A percentile compares a stretch with the other conserved stretches of the same genome.
Conservation (phyloP, 345 rosid species). For the Punica granatum region DNA sequence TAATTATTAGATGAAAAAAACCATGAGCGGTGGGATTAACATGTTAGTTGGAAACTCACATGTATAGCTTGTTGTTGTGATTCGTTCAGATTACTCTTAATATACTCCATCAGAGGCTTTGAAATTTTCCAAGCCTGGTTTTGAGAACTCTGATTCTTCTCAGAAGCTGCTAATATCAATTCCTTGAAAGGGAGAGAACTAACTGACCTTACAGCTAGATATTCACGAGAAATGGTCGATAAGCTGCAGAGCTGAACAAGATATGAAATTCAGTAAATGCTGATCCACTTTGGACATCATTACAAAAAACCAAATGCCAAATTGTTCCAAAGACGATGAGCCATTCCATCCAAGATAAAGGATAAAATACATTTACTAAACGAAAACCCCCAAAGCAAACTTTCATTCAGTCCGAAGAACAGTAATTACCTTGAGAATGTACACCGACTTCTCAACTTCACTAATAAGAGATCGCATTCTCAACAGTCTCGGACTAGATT, state of each 20-base stretch:
- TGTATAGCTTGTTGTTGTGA: constrained; percentile 85
- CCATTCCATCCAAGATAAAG: not conserved
- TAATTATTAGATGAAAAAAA: not conserved
- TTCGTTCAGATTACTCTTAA: constrained; percentile 54
- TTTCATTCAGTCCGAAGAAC: not conserved
- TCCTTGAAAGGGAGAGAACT: constrained; percentile 87
- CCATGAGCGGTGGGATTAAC: not conserved
- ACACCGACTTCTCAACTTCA: constrained; percentile 42
- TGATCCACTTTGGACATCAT: not conserved
- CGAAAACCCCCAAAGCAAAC: not conserved
- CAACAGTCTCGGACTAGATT: constrained; percentile 41
- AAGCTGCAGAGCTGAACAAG: constrained; percentile 74
- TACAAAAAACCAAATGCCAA: not conserved
- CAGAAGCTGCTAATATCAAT: constrained; percentile 58
- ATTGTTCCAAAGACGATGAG: not conserved
- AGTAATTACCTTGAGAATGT: constrained; percentile 58
- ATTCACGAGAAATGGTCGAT: constrained; percentile 90
- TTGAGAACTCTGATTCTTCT: constrained; percentile 38
- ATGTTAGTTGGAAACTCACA: constrained; percentile 38
- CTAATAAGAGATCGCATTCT: constrained; percentile 43
- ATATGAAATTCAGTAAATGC: constrained; percentile 13
- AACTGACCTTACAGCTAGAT: constrained; percentile 65
- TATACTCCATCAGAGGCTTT: constrained; percentile 47
- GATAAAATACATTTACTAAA: not conserved
- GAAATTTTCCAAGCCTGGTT: constrained; percentile 82